Base-by-base conservation (phyloP, 2,329 filamentous ascomycete genomes). In the Ramichloridium luteum region DNA sequence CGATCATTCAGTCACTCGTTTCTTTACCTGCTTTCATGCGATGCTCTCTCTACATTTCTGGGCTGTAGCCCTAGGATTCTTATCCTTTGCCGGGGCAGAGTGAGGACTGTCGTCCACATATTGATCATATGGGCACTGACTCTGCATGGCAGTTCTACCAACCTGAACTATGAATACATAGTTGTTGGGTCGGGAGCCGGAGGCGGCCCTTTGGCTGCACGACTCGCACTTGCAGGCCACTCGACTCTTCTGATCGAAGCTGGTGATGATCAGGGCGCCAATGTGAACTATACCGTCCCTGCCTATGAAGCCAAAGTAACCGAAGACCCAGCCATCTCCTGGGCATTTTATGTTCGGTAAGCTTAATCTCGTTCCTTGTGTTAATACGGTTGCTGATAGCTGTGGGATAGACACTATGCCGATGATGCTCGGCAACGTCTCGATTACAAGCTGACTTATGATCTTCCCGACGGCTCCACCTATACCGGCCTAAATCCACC, bases 231-330 rank as follows among this genome's bases (percentile, higher is more conserved):
- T 30, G 65, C 67, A 13, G 72, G 72, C 27, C 62, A 70, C 53
- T 67, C 62, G 41, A 68, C 68, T 1, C 65, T 76, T n/a, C 62
- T 77, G 3, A 64, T 75, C 15, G 70, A 74, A 41, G 68, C 70
- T 11, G 70, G 70, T 27, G 68, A 71, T 37, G 72, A 76, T 43
- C 64, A 72, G 38, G 65, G 62, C 12, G 55, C 58, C 31, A 59
- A 59, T 27, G 51, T 57, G 37, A 65, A 70, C 46, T 65, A 69
- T 37, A 61, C 67, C 4, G 20, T 23, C 8, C 20, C 20, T 8
- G 20, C 25, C 6, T 76, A 75, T 45, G 32, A 38, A 20, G 35
- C 31, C n/a, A 28, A 29, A 10, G 31, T 36, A 9, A 36, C 35
- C 4, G 32, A 34, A 25, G 32, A 35, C 16, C 12, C 25, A 9